These are phyloP conservation scores for Cercophora sp. DNA, from an alignment of 495 filamentous ascomycete genomes.

Conservation along the genomic window DNA sequence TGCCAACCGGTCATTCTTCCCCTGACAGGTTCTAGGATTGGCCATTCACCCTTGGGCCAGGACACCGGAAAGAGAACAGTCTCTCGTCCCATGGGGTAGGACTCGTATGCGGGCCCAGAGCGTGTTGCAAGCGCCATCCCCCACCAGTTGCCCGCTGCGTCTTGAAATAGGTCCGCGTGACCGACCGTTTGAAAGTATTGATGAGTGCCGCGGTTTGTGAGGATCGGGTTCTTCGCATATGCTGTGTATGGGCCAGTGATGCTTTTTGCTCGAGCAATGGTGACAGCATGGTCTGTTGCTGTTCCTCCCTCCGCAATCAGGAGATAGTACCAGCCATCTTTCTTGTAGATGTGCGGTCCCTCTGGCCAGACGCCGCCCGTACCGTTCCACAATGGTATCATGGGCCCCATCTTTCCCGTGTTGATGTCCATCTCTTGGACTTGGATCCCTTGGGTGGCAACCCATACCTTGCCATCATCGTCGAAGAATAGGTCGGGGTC, in stretches of 20 bases:
- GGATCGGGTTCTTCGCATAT: slow-evolving; percentile 45
- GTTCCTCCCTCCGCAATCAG: slow-evolving; percentile 61
- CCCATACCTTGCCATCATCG: slow-evolving; percentile 41
- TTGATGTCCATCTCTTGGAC: slow-evolving; percentile 42
- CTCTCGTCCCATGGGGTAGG: slow-evolving; percentile 57
- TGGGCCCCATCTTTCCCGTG: slow-evolving; percentile 29
- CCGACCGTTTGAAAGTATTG: slow-evolving; percentile 49
- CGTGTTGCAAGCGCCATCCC: slow-evolving; percentile 46
- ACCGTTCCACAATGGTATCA: slow-evolving; percentile 51
- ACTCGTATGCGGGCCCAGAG: slow-evolving; percentile 29
- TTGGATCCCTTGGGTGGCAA: slow-evolving; percentile 36
- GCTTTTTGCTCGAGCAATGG: slow-evolving; percentile 41
- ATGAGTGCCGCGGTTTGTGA: slow-evolving; percentile 45
- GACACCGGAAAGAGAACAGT: slow-evolving; percentile 47
- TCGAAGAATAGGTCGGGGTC: slow-evolving; percentile 48
- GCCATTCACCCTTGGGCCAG: slow-evolving; percentile 46
- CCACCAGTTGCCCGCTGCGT: slow-evolving; percentile 52
- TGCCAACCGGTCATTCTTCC: slow-evolving; percentile 41
- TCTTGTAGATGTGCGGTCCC: slow-evolving; percentile 58
- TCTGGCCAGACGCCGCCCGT: slow-evolving; percentile 52
- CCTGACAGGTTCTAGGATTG: slow-evolving; percentile 37
- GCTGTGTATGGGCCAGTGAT: slow-evolving; percentile 52
- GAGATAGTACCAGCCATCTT: slow-evolving; percentile 55
- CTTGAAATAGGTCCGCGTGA: slow-evolving; percentile 49
- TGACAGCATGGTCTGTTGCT: slow-evolving; percentile 43